Evolutionary conservation across 805 yeast genomes (phyloP), one percentile per base, ranked within the genome.

Genomic region (Maudiozyma pseudohumilis): DNA sequence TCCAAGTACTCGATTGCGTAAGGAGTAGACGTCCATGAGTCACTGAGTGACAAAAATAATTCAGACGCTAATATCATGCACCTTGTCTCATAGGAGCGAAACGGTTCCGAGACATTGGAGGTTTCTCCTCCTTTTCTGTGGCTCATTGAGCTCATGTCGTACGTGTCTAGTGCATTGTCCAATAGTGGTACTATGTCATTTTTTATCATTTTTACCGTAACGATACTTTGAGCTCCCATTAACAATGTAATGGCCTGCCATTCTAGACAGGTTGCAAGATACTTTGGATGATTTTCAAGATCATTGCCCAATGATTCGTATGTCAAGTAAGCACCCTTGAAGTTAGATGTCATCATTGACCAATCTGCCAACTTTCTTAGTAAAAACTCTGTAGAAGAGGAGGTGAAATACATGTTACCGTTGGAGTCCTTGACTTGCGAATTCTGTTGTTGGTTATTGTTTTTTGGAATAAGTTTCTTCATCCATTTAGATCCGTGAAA

Each of bases 291-390:
- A 41, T 74, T 72, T 28, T 74, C 65, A 46, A 79, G 79, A 54
- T 88, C 96, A 50, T 81, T 80, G 42, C 80, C 79, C 27, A 86
- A 68, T 35, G 84, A 56, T 42, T 89, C 97, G 55, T 89, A 89
- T 1, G 86, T 81, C 1, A 82, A 66, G 51, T 81, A 80, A 3
- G 96, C 92, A 40, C 75, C 77, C 55, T 79, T 78, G 66, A 81
- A 89, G 62, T 92, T 96, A 26, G 87, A 73, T n/a, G 88, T 61
- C 77, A 92, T 84, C 50, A 89, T 76, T 6, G 87, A 77, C 85
- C 94, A 85, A 56, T 92, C 98, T 0, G 94, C 97, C 20, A 89
- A 64, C 52, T 82, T 80, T 35, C 97, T 66, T 20, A 87, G 68
- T 30, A 74, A 68, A 53, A 84, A 81, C 48, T 86, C 96, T 1